A percentile compares a stretch with the other conserved stretches of the same genome.
Conservation (phyloP, 2,329 filamentous ascomycete species). For the Ploettnerulaceae sp. region DNA sequence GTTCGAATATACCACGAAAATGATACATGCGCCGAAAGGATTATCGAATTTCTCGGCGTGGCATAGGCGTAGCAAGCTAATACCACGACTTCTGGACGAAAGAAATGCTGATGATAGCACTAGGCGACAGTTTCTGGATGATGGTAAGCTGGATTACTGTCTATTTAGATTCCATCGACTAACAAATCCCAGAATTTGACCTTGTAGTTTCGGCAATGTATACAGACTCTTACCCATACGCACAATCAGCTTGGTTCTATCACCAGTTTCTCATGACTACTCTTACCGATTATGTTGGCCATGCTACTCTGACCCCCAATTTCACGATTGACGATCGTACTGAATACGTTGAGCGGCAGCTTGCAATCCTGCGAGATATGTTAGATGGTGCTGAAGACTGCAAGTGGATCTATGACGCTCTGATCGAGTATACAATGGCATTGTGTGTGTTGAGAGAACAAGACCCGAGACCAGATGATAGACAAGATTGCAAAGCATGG, state of each 20-base stretch:
- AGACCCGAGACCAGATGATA: constrained; percentile 38
- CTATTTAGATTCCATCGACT: constrained; percentile 9
- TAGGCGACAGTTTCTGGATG: constrained; percentile 65
- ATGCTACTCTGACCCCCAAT: constrained; percentile 58
- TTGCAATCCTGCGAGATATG: constrained; percentile 66
- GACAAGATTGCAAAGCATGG: constrained; percentile 30
- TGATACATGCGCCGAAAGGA: constrained; percentile 64
- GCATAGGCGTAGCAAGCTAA: constrained; percentile 85
- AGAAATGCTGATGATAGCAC: constrained; percentile 57
- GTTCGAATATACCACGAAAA: constrained; percentile 84
- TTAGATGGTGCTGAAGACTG: constrained; percentile 61
- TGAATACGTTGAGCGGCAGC: constrained; percentile 62
- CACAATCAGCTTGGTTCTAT: constrained; percentile 97
- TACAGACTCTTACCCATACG: constrained; percentile 74
- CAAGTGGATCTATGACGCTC: constrained; percentile 86
- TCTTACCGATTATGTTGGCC: constrained; percentile 46
- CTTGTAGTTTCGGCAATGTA: constrained; percentile 68
- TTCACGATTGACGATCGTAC: constrained; percentile 58
- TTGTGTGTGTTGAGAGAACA: constrained; percentile 50
- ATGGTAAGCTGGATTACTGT: constrained; percentile 43
- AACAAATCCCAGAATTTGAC: constrained; percentile 57
- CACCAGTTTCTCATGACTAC: constrained; percentile 81
- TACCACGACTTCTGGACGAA: constrained; percentile 69
- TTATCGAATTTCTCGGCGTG: constrained; percentile 96
- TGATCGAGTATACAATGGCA: constrained; percentile 67